Conservation (phyloP, 257 asterid species). For the Avicennia marina region DNA sequence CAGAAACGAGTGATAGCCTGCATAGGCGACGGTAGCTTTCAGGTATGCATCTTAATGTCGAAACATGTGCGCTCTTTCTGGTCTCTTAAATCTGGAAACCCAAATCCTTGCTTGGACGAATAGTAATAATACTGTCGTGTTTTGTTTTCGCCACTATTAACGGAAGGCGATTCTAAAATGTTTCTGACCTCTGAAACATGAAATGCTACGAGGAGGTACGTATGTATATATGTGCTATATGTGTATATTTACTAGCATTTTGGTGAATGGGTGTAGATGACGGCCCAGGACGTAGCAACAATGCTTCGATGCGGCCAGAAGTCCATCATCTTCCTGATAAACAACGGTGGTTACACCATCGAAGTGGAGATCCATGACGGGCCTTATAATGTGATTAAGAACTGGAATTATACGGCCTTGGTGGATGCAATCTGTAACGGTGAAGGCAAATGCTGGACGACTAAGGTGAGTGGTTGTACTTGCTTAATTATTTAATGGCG, state of each 20-base stretch:
- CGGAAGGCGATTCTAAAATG: too few species aligned
- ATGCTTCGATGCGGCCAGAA: conserved; percentile 59
- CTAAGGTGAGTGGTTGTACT: too few species aligned
- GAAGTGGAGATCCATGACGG: conserved; percentile 78
- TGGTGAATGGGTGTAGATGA: too few species aligned
- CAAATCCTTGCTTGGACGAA: too few species aligned
- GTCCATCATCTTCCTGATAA: conserved; percentile 55
- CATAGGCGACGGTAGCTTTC: too few species aligned
- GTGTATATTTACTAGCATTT: background rate
- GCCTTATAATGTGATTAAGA: conserved; percentile 69
- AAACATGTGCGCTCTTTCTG: background rate
- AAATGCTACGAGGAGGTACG: too few species aligned
- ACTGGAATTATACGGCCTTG: conserved; percentile 60
- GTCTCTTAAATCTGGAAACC: background rate
- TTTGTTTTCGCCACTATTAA: too few species aligned
- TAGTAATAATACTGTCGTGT: too few species aligned
- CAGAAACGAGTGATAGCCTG: too few species aligned
- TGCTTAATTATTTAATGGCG: too few species aligned
- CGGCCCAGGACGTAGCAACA: conserved; percentile 64
- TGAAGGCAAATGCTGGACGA: conserved; percentile 68
- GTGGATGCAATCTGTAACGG: conserved; percentile 62
- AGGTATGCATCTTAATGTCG: background rate
- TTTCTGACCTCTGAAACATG: too few species aligned
- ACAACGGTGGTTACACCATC: conserved; percentile 69
- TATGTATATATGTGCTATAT: too few species aligned